Conservation (phyloP, 2,329 filamentous ascomycete species). For the Aspergillus pseudoviridinutans region DNA sequence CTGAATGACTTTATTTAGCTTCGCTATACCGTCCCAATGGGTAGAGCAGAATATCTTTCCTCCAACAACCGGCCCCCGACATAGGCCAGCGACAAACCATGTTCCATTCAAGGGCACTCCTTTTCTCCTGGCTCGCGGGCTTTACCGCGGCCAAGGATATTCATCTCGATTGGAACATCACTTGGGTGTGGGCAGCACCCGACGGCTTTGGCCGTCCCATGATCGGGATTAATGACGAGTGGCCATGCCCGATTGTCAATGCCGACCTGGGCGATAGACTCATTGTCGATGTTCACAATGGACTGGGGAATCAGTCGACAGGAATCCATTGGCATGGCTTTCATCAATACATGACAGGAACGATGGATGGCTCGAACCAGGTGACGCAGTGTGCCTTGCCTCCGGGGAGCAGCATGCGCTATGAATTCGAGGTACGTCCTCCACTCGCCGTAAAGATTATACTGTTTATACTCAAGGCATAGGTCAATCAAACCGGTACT, state of each 20-base stretch:
- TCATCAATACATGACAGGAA: constrained; percentile 61
- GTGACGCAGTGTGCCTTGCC: constrained; percentile 67
- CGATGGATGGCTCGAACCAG: constrained; percentile 67
- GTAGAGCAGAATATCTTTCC: background rate
- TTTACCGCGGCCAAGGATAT: constrained; percentile 28
- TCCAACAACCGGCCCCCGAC: background rate
- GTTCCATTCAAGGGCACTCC: background rate
- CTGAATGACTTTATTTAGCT: background rate
- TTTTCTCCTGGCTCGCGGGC: background rate
- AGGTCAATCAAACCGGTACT: constrained; percentile 63
- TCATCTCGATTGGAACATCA: constrained; percentile 50
- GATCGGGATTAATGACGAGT: constrained; percentile 73
- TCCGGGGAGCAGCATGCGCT: constrained; percentile 62
- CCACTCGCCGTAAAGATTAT: too few relatives aligned
- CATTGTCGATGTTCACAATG: constrained; percentile 39
- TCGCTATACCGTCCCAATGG: background rate
- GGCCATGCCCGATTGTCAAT: constrained; percentile 63
- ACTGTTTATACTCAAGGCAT: background rate
- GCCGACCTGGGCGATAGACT: constrained; percentile 34
- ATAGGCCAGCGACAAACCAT: background rate
- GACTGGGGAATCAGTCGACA: constrained; percentile 35
- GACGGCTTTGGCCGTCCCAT: constrained; percentile 63
- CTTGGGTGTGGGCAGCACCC: constrained; percentile 68
- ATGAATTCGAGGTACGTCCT: constrained; percentile 52
- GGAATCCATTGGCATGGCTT: constrained; percentile 64